phyloP scores from a whole-genome alignment of 495 filamentous ascomycete species.

The Talaromyces stipitatus region DNA sequence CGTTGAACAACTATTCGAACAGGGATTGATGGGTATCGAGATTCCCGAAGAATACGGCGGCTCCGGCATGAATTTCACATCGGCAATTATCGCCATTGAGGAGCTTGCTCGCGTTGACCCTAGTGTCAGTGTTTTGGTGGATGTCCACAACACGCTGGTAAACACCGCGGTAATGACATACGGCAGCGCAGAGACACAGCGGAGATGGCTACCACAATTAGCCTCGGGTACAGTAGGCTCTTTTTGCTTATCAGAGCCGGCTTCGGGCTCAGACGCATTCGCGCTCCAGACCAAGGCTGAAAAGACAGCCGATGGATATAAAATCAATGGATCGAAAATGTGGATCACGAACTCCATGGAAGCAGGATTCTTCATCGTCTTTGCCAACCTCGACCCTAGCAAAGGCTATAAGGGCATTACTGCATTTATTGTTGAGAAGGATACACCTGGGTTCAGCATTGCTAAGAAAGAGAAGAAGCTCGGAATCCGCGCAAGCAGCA shows the following conservation, averaged over 20 bases:
- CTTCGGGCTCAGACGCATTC: constrained; percentile 91
- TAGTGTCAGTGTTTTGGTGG: constrained; percentile 84
- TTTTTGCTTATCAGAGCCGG: constrained; percentile 94
- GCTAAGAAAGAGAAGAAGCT: constrained; percentile 99
- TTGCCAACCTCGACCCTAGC: constrained; percentile 84
- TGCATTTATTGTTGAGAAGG: constrained; percentile 91
- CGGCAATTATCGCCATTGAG: constrained; percentile 93
- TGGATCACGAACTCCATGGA: constrained; percentile 99
- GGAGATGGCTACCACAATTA: constrained; percentile 78
- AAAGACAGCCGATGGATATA: constrained; percentile 70
- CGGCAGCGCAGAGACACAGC: constrained; percentile 64
- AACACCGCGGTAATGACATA: constrained; percentile 90
- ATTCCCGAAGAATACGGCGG: constrained; percentile 96
- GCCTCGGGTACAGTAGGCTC: constrained; percentile 88
- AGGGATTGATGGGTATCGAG: constrained; percentile 95
- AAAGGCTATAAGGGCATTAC: constrained; percentile 94
- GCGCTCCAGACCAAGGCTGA: constrained; percentile 82
- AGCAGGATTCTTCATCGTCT: constrained; percentile 92
- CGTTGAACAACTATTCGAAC: constrained; percentile 92
- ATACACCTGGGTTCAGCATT: constrained; percentile 80
- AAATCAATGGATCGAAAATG: constrained; percentile 91
- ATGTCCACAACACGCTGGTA: constrained; percentile 97
- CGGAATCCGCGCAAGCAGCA: constrained; percentile 89
- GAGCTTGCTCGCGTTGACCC: constrained; percentile 93
- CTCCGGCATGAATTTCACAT: constrained; percentile 96